phyloP scores from a whole-genome alignment of 2,329 filamentous ascomycete genomes.

The Cladosporium oxysporum region DNA sequence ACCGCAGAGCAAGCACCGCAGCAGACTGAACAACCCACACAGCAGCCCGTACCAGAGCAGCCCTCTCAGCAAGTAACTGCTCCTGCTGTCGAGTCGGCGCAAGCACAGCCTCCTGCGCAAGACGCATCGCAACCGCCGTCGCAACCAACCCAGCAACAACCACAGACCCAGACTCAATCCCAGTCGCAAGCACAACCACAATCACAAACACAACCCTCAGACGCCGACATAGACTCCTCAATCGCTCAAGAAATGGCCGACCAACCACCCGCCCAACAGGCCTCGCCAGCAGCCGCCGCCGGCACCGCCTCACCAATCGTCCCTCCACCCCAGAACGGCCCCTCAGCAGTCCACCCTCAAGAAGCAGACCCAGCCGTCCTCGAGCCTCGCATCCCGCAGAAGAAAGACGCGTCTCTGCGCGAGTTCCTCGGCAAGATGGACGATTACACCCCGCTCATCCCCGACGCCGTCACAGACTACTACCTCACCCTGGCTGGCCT shows the following conservation, averaged over 20 bases:
- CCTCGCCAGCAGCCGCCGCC: slow-evolving; percentile 75
- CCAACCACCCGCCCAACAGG: slow-evolving; percentile 23
- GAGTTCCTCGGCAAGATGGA: slow-evolving; percentile 97
- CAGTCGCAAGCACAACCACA: neutral
- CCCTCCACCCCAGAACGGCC: slow-evolving; percentile 10
- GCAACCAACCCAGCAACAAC: slow-evolving; percentile 1
- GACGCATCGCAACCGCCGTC: neutral
- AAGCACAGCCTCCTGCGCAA: neutral
- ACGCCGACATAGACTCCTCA: slow-evolving; percentile 43
- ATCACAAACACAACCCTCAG: slow-evolving; percentile 6
- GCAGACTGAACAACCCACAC: slow-evolving; percentile 10
- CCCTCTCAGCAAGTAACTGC: slow-evolving; percentile 8
- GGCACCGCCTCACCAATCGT: slow-evolving; percentile 50
- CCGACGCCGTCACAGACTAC: slow-evolving; percentile 95
- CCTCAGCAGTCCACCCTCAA: slow-evolving; percentile 42
- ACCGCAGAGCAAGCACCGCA: neutral
- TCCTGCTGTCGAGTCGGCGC: neutral
- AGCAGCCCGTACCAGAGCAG: slow-evolving; percentile 15
- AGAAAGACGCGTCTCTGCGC: slow-evolving; percentile 88
- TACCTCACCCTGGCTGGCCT: slow-evolving; percentile 96
- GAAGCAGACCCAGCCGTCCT: slow-evolving; percentile 24
- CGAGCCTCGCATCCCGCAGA: slow-evolving; percentile 65
- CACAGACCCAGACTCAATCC: slow-evolving; percentile 12
- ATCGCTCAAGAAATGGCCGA: slow-evolving; percentile 45
- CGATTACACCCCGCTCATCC: slow-evolving; percentile 98